Conservation (phyloP, 1,284 basidiomycete genomes). For the Agaricales sp. region DNA sequence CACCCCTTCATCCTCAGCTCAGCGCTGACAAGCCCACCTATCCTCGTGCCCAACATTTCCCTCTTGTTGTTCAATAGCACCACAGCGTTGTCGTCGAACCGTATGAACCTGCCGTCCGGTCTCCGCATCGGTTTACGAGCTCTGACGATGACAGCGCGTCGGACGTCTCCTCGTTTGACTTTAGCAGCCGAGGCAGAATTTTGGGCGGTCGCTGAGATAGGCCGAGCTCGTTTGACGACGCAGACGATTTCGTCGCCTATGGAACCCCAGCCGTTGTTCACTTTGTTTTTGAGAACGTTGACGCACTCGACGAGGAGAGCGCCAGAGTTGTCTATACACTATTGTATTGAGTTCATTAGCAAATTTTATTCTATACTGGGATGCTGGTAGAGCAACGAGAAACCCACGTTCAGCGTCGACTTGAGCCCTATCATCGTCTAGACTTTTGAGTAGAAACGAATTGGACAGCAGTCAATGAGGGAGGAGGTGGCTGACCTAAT, state of each 20-base stretch:
- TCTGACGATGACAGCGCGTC: constrained; percentile 90
- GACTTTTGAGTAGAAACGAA: neutral
- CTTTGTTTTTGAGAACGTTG: constrained; percentile 94
- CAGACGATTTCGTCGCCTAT: constrained; percentile 96
- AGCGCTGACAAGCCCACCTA: constrained; percentile 88
- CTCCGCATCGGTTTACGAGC: constrained; percentile 75
- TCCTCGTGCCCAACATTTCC: constrained; percentile 93
- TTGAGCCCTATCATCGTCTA: constrained; percentile 85
- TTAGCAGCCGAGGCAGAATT: constrained; percentile 64
- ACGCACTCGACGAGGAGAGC: constrained; percentile 94
- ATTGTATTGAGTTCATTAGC: constrained; percentile 1
- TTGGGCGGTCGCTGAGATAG: constrained; percentile 55
- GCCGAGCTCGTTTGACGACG: constrained; percentile 89
- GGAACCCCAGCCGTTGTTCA: constrained; percentile 75
- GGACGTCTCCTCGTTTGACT: constrained; percentile 88
- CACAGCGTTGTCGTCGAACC: constrained; percentile 97
- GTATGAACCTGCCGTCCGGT: constrained; percentile 80
- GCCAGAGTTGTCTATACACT: constrained; percentile 99
- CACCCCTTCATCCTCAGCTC: constrained; percentile 89
- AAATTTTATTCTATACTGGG: constrained; percentile 4
- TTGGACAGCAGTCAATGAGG: no score
- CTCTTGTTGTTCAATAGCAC: constrained; percentile 95
- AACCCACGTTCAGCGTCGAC: constrained; percentile 70
- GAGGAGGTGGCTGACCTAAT: no score
- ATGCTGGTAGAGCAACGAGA: constrained; percentile 1